phyloP scores from a whole-genome alignment of 1,284 basidiomycete species.

The Ceratobasidium sp. region DNA sequence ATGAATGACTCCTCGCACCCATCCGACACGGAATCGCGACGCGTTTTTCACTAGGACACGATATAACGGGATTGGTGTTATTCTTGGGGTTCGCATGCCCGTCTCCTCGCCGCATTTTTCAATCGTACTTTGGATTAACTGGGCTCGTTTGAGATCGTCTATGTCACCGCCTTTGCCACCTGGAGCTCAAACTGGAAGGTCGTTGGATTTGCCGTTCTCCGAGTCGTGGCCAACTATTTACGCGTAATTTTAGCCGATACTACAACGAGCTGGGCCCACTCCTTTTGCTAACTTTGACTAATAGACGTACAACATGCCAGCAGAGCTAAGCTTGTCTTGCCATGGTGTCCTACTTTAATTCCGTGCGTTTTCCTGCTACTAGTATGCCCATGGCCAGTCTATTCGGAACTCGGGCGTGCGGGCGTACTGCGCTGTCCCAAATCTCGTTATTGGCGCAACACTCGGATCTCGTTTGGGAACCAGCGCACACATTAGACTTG shows the following conservation, averaged over 20 bases:
- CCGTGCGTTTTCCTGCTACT: background rate
- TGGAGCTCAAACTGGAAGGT: background rate
- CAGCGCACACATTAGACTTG: background rate
- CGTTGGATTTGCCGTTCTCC: background rate
- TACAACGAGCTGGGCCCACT: background rate
- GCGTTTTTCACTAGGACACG: background rate
- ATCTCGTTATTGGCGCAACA: background rate
- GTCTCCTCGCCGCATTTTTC: background rate
- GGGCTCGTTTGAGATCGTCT: background rate
- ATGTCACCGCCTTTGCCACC: background rate
- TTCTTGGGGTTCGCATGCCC: background rate
- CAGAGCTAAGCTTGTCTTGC: background rate
- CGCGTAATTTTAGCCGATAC: background rate
- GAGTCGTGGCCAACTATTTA: background rate
- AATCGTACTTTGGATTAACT: background rate
- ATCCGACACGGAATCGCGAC: background rate
- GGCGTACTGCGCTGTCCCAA: background rate
- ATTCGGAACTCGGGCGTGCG: background rate
- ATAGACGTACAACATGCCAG: background rate
- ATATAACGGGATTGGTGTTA: background rate
- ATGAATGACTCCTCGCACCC: background rate
- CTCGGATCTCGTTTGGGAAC: slow-evolving; percentile 4
- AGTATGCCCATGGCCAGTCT: background rate
- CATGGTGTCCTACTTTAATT: background rate
- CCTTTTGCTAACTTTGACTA: background rate